Percentiles rank a stretch among this genome's conserved stretches.
Conservation (phyloP, 345 rosid species). For the Salix caprea region DNA sequence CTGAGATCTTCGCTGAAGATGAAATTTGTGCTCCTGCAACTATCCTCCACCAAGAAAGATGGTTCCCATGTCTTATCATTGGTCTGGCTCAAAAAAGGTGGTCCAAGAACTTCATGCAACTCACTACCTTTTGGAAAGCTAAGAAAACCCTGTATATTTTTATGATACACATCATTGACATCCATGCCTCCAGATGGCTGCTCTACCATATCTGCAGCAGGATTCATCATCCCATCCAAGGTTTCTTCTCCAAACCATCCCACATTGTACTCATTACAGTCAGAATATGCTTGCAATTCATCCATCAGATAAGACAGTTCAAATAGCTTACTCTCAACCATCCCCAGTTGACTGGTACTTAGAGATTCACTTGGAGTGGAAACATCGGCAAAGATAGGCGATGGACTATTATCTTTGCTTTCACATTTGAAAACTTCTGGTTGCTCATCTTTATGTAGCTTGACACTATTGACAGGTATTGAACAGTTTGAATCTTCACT, state of each 20-base stretch:
- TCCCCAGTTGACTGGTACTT: conserved; percentile 19
- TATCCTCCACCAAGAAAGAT: conserved; percentile 17
- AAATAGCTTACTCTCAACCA: conserved; percentile 32
- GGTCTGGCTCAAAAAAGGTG: conserved; percentile 19
- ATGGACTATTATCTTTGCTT: not conserved
- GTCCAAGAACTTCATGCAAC: conserved; percentile 44
- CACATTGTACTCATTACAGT: conserved; percentile 4
- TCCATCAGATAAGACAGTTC: conserved; percentile 36
- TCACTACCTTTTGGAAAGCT: conserved; percentile 39
- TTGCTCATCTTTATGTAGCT: conserved; percentile 6
- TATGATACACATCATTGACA: not conserved
- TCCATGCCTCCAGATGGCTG: conserved; percentile 16
- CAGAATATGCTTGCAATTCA: conserved; percentile 28
- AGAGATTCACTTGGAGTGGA: conserved; percentile 19
- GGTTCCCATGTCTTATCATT: conserved; percentile 25
- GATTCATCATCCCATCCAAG: conserved; percentile 12
- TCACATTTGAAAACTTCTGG: conserved; percentile 20
- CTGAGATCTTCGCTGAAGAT: conserved; percentile 3
- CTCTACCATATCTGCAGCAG: conserved; percentile 12
- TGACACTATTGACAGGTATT: conserved; percentile 12
- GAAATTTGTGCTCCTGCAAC: conserved; percentile 5
- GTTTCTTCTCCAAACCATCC: conserved; percentile 27
- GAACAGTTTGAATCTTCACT: conserved; percentile 16
- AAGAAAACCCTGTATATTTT: conserved; percentile 15
- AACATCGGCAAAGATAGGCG: conserved; percentile 11